These are phyloP conservation scores for Tympanopsis confertula DNA, from an alignment of 2,329 filamentous ascomycete genomes.

Conservation along the genomic window DNA sequence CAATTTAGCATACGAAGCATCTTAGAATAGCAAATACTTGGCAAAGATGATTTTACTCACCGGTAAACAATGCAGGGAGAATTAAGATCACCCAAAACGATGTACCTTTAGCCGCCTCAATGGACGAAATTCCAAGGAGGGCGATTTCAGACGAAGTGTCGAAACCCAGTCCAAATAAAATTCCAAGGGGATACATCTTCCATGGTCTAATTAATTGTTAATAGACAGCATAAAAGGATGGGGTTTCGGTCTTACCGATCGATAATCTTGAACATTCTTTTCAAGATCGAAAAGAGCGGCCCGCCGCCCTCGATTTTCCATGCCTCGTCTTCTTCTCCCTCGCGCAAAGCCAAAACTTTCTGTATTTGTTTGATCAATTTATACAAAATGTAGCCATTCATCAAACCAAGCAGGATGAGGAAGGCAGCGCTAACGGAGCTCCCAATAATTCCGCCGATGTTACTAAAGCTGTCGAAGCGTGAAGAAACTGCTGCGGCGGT, in stretches of 20 bases:
- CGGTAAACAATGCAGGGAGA: constrained; percentile 80
- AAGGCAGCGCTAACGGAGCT: constrained; percentile 78
- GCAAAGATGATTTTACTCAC: constrained; percentile 25
- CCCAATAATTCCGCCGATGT: constrained; percentile 78
- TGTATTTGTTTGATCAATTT: constrained; percentile 61
- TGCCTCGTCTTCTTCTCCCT: constrained; percentile 9
- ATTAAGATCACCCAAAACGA: constrained; percentile 90
- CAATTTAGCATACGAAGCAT: neutral
- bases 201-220: constrained; percentile 46
- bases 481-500: constrained; percentile 74
- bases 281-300: neutral
- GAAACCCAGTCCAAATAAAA: constrained; percentile 85
- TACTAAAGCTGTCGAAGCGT: constrained; percentile 69
- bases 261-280: constrained; percentile 18
- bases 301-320: constrained; percentile 7
- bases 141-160: constrained; percentile 93
- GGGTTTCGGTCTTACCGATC: constrained; percentile 24
- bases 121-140: constrained; percentile 75
- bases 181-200: constrained; percentile 91
- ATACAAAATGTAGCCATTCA: constrained; percentile 78
- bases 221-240: neutral
- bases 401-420: constrained; percentile 67
- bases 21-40: constrained; percentile 1
- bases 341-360: constrained; percentile 34
- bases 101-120: constrained; percentile 76